Percentiles rank a stretch among this genome's conserved stretches.
Evolutionary conservation across 1,139 yeast species (phyloP).

Genomic region (Zygosaccharomyces pseudobailii): DNA sequence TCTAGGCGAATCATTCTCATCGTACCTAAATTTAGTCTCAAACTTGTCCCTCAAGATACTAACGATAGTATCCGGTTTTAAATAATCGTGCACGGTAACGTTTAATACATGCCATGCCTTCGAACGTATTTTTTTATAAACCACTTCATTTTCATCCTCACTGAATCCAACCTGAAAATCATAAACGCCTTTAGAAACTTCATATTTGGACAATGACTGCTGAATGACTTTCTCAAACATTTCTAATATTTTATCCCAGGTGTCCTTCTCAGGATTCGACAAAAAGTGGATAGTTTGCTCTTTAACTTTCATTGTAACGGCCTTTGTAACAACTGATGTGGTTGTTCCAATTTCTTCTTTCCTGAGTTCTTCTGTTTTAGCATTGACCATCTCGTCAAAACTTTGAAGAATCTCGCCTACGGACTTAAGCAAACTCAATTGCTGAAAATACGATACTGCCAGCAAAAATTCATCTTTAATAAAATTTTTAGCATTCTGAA

Average conservation of each 20-base stretch:
- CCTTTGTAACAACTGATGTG: slow-evolving; percentile 21
- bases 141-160: slow-evolving; percentile 39
- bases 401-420: slow-evolving; percentile 11
- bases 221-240: slow-evolving; percentile 44
- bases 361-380: slow-evolving; percentile 18
- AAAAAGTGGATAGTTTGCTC: slow-evolving; percentile 26
- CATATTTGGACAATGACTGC: slow-evolving; percentile 33
- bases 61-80: slow-evolving; percentile 55
- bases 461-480: slow-evolving; percentile 10
- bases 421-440: slow-evolving; percentile 15
- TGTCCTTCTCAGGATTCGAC: slow-evolving; percentile 25
- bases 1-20: slow-evolving; percentile 74
- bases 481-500: slow-evolving; percentile 16
- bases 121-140: slow-evolving; percentile 44
- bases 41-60: slow-evolving; percentile 61
- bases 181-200: slow-evolving; percentile 28
- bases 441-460: slow-evolving; percentile 13
- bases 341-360: slow-evolving; percentile 22
- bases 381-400: slow-evolving; percentile 11
- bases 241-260: slow-evolving; percentile 33
- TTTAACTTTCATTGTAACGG: slow-evolving; percentile 24
- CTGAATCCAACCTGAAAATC: slow-evolving; percentile 67
- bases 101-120: slow-evolving; percentile 65
- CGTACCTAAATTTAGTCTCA: slow-evolving; percentile 80
- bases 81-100: slow-evolving; percentile 52